Base-by-base conservation (phyloP, 495 filamentous ascomycete genomes). In the Penicillium diatomitis region DNA sequence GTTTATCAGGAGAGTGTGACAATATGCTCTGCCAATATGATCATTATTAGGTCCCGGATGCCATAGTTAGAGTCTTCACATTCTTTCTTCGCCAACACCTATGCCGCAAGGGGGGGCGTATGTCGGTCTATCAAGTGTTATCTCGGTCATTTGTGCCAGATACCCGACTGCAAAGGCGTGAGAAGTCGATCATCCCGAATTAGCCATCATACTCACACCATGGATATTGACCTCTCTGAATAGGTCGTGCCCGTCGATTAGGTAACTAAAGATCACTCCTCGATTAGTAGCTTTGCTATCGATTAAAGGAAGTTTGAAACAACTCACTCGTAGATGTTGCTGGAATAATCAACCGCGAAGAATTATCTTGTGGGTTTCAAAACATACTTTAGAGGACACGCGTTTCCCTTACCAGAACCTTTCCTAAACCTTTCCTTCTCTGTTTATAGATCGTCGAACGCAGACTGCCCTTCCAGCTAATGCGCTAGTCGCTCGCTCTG, bases 111-210 rank as follows among this genome's bases (percentile, higher is more conserved):
- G 61, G 1, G 52, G 56, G 1, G 30, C 36, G 11, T 77, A n/a
- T n/a, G 74, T 37, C 70, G 71, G 32, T 63, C 62, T 6, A 51
- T 68, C 5, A 62, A 67, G 47, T 77, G 74, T 54, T 69, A 63
- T 38, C 57, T 67, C 36, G 72, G 71, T 1, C 74, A 77, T 53
- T 50, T 68, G 31, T 77, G 74, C 48, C 70, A 73, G 44, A 71
- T 62, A 38, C 58, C 60, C 8, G 61, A 64, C 27, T 73, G 70
- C 50, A 64, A 60, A 46, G 65, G 53, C 33, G 56, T 55, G 5
- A 67, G 66, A 49, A 61, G 57, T 10, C 61, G 60, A 58, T 58
- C 61, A 37, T 73, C 68, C 54, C 62, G 62, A 12, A 70, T 68
- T 39, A 60, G 57, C 40, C 58, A 62, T 4, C 46, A 48, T 11